phyloP scores from a whole-genome alignment of 495 filamentous ascomycete species.

The Glutinoglossum americanum region DNA sequence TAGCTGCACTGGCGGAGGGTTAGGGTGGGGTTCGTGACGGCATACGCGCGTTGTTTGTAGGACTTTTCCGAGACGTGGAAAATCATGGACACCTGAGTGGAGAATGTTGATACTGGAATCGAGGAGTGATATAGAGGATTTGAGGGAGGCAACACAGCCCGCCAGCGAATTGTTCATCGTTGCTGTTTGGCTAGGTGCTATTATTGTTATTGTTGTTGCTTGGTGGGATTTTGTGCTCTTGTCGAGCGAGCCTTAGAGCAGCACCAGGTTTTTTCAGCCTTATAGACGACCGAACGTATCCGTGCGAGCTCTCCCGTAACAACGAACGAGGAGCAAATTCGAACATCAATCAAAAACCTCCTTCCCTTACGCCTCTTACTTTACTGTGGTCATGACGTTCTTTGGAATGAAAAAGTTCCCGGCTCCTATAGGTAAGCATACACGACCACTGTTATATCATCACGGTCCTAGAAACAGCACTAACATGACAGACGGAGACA shows the following conservation, averaged over 20 bases:
- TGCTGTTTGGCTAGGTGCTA: background rate
- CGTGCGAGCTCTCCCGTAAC: background rate
- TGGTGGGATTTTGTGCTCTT: background rate
- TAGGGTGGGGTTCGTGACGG: background rate
- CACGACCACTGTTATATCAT: too few relatives aligned
- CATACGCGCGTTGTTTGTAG: slow-evolving; percentile 47
- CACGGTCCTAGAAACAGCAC: slow-evolving; percentile 3
- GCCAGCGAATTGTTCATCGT: slow-evolving; percentile 23
- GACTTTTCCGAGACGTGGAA: slow-evolving; percentile 49
- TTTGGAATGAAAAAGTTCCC: slow-evolving; percentile 68
- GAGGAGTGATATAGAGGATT: slow-evolving; percentile 46
- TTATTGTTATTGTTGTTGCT: background rate
- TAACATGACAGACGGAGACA: slow-evolving; percentile 14
- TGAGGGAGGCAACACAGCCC: slow-evolving; percentile 47
- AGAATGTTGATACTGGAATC: slow-evolving; percentile 53
- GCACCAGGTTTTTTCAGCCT: background rate
- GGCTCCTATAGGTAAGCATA: slow-evolving; percentile 54
- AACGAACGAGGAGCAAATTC: background rate
- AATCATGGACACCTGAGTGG: slow-evolving; percentile 49
- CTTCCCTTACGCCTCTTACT: background rate
- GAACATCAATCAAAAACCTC: background rate
- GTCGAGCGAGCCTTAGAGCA: background rate
- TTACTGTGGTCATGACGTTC: background rate
- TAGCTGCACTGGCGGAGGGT: background rate
- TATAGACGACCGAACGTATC: background rate